Base-by-base conservation (phyloP, 202 grass and related monocot genomes). In the Musa balbisiana region DNA sequence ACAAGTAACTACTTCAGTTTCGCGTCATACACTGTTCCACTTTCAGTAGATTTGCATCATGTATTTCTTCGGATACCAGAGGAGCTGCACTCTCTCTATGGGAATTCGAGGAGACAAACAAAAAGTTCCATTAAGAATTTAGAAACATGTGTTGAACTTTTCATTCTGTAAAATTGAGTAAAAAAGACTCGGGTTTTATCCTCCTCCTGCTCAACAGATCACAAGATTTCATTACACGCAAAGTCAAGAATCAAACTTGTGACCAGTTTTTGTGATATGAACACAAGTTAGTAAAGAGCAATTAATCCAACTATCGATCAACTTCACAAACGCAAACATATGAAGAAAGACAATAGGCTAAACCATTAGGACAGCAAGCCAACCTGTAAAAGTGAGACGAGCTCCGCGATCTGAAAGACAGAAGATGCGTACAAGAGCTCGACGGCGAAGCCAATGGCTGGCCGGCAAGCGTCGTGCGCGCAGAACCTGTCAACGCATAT, bases 361-460 rank as follows among this genome's bases (percentile, higher is more conserved):
- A 70, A 51, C 22, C 4, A 8, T 43, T 4, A 43, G 33, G 33
- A 43, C 4, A 43, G 33, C 33, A 43, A 16, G 17, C 52, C 4
- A 56, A 99, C 95, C 95, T 99, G 95, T 82, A 99, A 94, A 54
- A 99, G 64, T 24, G 78, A 90, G 78, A 90, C 59, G 63, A 99
- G 79, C 85, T 99, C 95, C 1, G 77, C 1, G 72, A 99, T 84
- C 84, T 94, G 87, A 79, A 95, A 99, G 5, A 85, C 78, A 26
- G 77, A 85, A 2, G 95, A 90, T 53, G 89, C 91, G 76, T 92
- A 92, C 85, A 92, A 84, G 77, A 92, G 79, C 77, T 99, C 91
- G 19, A 95, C 91, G 14, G 55, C 83, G 67, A 85, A 92, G 80
- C 73, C 86, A 76, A 99, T 88, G 25, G 82, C 87, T 19, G 91